Conservation (phyloP, 2,329 filamentous ascomycete species). For the Dactylonectria estremocensis region DNA sequence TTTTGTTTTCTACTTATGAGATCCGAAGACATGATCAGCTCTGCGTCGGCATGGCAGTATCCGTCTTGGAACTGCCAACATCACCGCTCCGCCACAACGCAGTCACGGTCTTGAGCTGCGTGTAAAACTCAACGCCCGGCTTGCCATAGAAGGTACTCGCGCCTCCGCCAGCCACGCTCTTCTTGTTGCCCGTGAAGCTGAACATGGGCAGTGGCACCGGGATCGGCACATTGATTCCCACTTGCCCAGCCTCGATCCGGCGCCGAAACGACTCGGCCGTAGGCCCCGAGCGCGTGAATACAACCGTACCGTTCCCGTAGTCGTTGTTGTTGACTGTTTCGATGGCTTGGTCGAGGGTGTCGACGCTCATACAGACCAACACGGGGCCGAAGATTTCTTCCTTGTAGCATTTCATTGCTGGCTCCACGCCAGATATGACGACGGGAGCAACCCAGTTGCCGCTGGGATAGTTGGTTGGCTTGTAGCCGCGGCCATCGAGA, state of each 20-base stretch:
- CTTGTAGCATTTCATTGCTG: not conserved
- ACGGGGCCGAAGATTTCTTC: constrained; percentile 10
- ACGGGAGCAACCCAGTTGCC: constrained; percentile 4
- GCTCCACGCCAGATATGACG: not conserved
- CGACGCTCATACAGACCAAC: not conserved
- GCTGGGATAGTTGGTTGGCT: not conserved
- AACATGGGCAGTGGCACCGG: constrained; percentile 79
- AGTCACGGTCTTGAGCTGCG: constrained; percentile 96
- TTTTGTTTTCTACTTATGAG: too few species aligned
- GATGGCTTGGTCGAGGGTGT: not conserved
- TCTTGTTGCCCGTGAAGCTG: constrained; percentile 83
- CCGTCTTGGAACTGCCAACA: not conserved
- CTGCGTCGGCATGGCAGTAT: not conserved
- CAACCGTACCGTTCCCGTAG: constrained; percentile 5
- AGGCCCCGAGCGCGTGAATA: not conserved
- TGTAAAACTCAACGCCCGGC: constrained; percentile 92
- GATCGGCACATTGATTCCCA: constrained; percentile 81
- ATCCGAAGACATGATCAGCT: not conserved
- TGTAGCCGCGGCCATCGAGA: constrained; percentile 75
- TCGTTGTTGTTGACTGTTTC: constrained; percentile 8
- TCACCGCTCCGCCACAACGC: constrained; percentile 55
- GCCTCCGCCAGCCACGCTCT: constrained; percentile 89
- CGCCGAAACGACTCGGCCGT: not conserved
- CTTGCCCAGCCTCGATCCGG: not conserved
- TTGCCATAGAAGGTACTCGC: constrained; percentile 95